phyloP scores from a whole-genome alignment of 2,329 filamentous ascomycete species.

The Venturia aucupariae region DNA sequence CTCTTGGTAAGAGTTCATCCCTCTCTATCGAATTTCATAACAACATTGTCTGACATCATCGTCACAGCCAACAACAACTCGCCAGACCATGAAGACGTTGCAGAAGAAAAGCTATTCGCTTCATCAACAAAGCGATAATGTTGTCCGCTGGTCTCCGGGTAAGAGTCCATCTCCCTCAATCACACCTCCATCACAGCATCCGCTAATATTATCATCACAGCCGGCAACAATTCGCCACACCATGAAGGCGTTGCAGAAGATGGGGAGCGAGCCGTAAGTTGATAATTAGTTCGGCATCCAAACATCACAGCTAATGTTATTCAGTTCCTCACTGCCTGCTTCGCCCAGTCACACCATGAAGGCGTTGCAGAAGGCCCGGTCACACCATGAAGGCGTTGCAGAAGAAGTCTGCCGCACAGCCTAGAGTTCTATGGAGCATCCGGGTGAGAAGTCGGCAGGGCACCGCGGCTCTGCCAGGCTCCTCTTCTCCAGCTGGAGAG shows the following conservation, averaged over 20 bases:
- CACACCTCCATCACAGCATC: neutral
- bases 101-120: neutral
- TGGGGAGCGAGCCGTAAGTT: neutral
- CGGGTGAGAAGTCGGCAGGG: too few relatives aligned
- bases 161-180: neutral
- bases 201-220: neutral
- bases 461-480: neutral
- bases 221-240: neutral
- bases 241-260: constrained; percentile 3
- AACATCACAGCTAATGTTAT: neutral
- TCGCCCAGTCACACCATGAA: neutral
- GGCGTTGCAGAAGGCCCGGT: neutral
- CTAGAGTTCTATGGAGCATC: too few relatives aligned
- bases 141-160: neutral
- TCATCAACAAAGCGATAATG: constrained; percentile 1
- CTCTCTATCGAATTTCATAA: too few relatives aligned
- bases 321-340: neutral
- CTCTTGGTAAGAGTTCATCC: too few relatives aligned
- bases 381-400: constrained; percentile 3
- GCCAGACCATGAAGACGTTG: too few relatives aligned
- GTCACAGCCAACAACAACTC: too few relatives aligned
- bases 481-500: neutral
- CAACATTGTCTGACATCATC: too few relatives aligned
- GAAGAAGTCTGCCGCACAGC: too few relatives aligned
- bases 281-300: neutral